These are phyloP conservation scores for Pholiota conissans DNA, from an alignment of 768 basidiomycete genomes.

Conservation along the genomic window DNA sequence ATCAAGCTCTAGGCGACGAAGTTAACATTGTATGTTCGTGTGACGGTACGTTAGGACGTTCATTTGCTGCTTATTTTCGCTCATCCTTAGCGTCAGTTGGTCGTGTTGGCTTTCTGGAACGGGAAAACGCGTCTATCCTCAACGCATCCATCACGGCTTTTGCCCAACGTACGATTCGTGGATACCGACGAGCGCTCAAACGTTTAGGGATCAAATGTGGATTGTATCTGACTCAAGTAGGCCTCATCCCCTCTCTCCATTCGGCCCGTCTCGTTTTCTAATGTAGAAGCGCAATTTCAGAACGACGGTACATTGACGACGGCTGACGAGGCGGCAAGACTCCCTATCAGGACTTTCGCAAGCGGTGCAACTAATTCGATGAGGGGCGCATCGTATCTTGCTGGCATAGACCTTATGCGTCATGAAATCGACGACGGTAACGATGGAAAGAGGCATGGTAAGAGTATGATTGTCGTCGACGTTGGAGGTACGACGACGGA, in stretches of 20 bases:
- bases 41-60: conserved; percentile 30
- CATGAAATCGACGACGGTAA: conserved; percentile 2
- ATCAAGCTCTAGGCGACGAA: conserved; percentile 33
- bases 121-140: conserved; percentile 69
- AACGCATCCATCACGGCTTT: conserved; percentile 65
- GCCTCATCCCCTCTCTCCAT: background rate
- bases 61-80: background rate
- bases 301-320: conserved; percentile 58
- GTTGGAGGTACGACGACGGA: conserved; percentile 69
- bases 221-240: conserved; percentile 53
- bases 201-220: conserved; percentile 47
- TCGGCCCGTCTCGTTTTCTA: background rate
- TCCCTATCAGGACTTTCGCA: conserved; percentile 65
- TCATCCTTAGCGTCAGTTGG: conserved; percentile 35
- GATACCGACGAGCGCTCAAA: conserved; percentile 52
- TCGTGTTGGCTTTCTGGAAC: conserved; percentile 57
- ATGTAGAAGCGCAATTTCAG: conserved; percentile 18
- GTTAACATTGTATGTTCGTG: conserved; percentile 54
- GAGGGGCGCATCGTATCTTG: conserved; percentile 64
- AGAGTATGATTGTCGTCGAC: conserved; percentile 54
- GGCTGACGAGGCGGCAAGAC: conserved; percentile 46
- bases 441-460: conserved; percentile 15
- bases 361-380: conserved; percentile 70
- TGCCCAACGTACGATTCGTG: conserved; percentile 53
- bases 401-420: conserved; percentile 30